phyloP scores from a whole-genome alignment of 2,329 filamentous ascomycete species.

The Xylaria sp. region DNA sequence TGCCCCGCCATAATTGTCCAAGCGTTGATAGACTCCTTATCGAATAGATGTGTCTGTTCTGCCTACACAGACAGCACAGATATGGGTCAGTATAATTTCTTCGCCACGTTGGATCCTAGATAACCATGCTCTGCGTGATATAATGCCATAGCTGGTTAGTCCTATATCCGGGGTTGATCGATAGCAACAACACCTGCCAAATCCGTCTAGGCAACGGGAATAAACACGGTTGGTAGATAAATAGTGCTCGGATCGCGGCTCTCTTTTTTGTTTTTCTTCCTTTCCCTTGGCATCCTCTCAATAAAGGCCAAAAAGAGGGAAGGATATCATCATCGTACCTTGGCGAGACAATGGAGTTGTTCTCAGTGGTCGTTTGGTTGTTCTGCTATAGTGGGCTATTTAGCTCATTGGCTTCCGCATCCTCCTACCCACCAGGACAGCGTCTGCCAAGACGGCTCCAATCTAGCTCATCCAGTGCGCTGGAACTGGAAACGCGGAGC shows the following conservation, averaged over 20 bases:
- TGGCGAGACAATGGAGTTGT: constrained; percentile 29
- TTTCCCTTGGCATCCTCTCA: constrained; percentile 14
- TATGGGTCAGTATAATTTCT: constrained; percentile 7
- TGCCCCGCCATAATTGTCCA: no score
- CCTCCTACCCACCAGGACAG: constrained; percentile 20
- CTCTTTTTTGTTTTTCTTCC: background rate
- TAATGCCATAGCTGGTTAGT: constrained; percentile 9
- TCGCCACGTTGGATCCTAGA: background rate
- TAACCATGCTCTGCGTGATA: background rate
- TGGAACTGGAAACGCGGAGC: constrained; percentile 22
- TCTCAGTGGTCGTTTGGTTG: constrained; percentile 28
- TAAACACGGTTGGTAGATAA: constrained; percentile 19
- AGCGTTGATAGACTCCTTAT: background rate
- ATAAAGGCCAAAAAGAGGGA: background rate
- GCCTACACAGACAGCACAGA: background rate
- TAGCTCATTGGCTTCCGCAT: constrained; percentile 31
- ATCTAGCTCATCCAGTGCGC: background rate
- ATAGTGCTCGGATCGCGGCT: constrained; percentile 10
- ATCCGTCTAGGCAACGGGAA: constrained; percentile 22
- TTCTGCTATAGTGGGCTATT: constrained; percentile 29
- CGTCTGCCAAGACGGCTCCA: constrained; percentile 24
- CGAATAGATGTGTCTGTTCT: background rate
- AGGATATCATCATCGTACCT: constrained; percentile 1
- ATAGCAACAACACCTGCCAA: constrained; percentile 20
- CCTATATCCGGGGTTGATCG: background rate